Base-by-base conservation (phyloP, 257 asterid genomes). In the Solanum chmielewskii region DNA sequence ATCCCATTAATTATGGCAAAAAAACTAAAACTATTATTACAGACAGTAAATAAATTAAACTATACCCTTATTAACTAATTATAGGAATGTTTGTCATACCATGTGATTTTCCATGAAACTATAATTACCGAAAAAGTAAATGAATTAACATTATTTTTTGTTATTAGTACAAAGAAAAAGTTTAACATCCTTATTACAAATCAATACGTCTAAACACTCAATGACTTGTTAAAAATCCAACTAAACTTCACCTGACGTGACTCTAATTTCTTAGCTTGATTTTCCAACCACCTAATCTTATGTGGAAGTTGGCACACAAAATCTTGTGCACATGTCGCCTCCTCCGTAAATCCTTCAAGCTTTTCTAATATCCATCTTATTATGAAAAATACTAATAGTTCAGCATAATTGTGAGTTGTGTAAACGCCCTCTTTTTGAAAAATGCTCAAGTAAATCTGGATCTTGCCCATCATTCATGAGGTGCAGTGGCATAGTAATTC, bases 391-490 rank as follows among this genome's bases (percentile, higher is more conserved):
- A 89, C 91, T 84, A 90, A 15, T 15, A 90, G 69, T 21, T 83
- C 88, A 10, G 87, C 90, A 56, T 91, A 91, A 69, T 91, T 90
- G 2, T 44, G 11, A 2, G 85, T 21, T 8, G 90, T 88, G 29
- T 90, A 89, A 16, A 90, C 85, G 7, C 88, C 89, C 1, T 86
- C 47, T 11, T 76, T 70, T 12, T 88, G 90, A 0, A 88, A 75
- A 88, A 25, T 88, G 91, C 5, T 88, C 84, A 62, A 89, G 90
- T 5, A 92, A 77, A 27, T 73, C n/a, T 4, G 87, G 85, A 86
- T 90, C 90, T 37, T 37, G 83, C 1, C 92, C 91, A n/a, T 92
- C 94, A 56, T 86, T 42, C 92, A 88, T 88, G 15, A 88, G 85
- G 52, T 89, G 89, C 45, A 89, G 83, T 29, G 92, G 92, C 92